Conservation (phyloP, 192 early-diverging fungal species). For the Linnemannia schmuckeri region DNA sequence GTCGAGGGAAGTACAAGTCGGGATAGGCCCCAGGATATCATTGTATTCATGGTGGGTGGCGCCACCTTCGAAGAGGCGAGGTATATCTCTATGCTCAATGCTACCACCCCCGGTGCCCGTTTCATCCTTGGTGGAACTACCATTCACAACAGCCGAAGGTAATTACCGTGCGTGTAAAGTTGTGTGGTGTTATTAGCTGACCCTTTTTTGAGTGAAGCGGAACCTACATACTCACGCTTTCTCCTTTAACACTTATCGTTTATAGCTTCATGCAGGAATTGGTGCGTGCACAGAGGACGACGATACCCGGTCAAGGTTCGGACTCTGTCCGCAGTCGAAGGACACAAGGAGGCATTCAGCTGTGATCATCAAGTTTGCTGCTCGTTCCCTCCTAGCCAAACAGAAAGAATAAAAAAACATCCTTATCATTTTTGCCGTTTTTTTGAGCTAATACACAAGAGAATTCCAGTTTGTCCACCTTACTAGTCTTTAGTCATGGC, state of each 20-base stretch:
- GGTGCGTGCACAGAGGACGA: conserved; percentile 20
- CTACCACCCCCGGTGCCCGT: conserved; percentile 78
- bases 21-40: conserved; percentile 90
- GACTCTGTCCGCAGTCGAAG: conserved; percentile 19
- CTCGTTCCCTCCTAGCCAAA: neutral
- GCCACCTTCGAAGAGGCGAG: conserved; percentile 93
- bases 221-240: neutral
- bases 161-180: neutral
- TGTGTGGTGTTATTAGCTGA: neutral
- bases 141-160: conserved; percentile 87
- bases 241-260: neutral
- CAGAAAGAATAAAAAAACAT: neutral
- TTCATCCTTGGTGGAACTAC: conserved; percentile 94
- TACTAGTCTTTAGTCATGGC: no score
- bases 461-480: no score
- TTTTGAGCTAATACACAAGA: neutral
- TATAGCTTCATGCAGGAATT: conserved; percentile 35
- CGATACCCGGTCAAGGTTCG: conserved; percentile 11
- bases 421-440: neutral
- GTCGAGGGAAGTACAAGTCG: conserved; percentile 63
- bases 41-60: conserved; percentile 98
- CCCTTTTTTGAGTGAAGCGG: neutral
- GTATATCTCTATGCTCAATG: conserved; percentile 89
- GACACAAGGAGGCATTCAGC: conserved; percentile 8
- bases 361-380: neutral